These are phyloP conservation scores for Mortierella antarctica DNA, from an alignment of 192 early-diverging fungal genomes.

Conservation along the genomic window DNA sequence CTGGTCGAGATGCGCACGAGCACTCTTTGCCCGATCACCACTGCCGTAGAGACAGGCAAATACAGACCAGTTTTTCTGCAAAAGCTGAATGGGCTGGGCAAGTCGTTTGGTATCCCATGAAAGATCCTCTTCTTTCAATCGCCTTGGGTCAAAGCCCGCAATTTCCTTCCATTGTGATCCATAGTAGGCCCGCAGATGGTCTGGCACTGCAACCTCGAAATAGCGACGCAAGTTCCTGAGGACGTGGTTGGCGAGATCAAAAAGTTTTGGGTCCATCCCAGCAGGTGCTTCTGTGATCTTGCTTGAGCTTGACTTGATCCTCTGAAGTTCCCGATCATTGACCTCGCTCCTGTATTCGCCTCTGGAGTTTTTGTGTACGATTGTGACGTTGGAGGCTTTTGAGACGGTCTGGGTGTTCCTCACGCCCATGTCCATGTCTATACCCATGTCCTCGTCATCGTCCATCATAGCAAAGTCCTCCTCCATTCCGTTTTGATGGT, in stretches of 20 bases:
- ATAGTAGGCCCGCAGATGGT: conserved; percentile 26
- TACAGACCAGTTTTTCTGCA: conserved; percentile 27
- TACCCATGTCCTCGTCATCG: neutral
- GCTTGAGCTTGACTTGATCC: conserved; percentile 25
- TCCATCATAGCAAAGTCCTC: conserved; percentile 24
- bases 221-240: conserved; percentile 31
- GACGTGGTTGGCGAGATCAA: conserved; percentile 32
- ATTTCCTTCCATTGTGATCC: conserved; percentile 27
- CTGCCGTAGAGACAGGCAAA: conserved; percentile 15
- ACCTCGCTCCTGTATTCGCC: conserved; percentile 15
- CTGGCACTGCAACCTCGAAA: conserved; percentile 26
- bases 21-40: neutral
- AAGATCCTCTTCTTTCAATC: conserved; percentile 23
- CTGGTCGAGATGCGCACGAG: neutral
- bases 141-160: conserved; percentile 8
- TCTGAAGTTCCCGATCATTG: conserved; percentile 32
- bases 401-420: neutral
- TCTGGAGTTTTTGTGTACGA: neutral
- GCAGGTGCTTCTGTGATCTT: conserved; percentile 10
- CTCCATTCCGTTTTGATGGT: neutral
- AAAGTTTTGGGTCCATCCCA: conserved; percentile 37
- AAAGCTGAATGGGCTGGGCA: conserved; percentile 15
- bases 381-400: neutral
- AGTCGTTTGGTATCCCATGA: conserved; percentile 24
- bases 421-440: neutral